These are phyloP conservation scores for Penicillium daleae DNA, from an alignment of 495 filamentous ascomycete genomes.

Conservation along the genomic window DNA sequence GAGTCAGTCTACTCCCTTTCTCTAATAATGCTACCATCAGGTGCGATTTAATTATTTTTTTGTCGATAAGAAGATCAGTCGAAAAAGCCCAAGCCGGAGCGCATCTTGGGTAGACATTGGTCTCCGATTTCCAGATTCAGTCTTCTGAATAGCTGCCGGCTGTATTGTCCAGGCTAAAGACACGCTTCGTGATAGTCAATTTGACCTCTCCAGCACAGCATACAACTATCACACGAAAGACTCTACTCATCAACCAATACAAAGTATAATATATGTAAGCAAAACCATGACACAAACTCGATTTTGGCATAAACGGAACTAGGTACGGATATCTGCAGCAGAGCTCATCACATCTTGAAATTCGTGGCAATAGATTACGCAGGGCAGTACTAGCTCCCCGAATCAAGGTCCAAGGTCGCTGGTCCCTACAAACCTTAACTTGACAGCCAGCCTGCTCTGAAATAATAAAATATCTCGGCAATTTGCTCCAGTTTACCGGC, in stretches of 20 bases:
- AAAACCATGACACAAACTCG: constrained; percentile 4
- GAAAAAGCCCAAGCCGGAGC: no score
- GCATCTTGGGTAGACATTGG: no score
- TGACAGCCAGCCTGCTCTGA: not conserved
- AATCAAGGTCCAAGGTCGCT: not conserved
- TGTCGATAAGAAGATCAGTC: no score
- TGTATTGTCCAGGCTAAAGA: no score
- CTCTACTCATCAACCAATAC: not conserved
- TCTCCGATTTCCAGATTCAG: no score
- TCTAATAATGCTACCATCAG: no score
- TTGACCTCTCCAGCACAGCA: no score
- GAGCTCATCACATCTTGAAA: constrained; percentile 28
- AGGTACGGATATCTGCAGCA: constrained; percentile 19
- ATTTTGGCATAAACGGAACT: constrained; percentile 10
- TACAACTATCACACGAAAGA: not conserved
- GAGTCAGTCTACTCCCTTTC: no score
- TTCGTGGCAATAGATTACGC: constrained; percentile 18
- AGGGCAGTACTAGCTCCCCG: not conserved
- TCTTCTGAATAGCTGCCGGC: no score
- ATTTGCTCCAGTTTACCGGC: constrained; percentile 46
- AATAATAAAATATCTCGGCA: not conserved
- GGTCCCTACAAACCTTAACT: not conserved
- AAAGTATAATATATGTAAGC: no score
- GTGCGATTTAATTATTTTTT: no score
- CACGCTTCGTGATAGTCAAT: no score